phyloP scores from a whole-genome alignment of 495 filamentous ascomycete genomes.

The Bryoglossum gracile region DNA sequence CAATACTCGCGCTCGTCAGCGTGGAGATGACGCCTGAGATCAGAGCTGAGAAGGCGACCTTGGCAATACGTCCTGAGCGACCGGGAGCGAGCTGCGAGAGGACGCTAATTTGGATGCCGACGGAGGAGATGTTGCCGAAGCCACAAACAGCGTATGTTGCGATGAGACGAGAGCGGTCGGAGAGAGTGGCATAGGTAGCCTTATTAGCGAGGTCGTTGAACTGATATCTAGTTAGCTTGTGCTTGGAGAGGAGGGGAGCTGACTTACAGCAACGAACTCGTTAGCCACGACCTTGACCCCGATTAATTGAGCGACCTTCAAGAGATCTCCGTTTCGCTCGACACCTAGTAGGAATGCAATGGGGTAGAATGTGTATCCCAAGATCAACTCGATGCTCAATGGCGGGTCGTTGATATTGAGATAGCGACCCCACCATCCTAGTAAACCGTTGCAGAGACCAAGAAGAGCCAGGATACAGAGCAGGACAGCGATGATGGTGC shows the following conservation, averaged over 20 bases:
- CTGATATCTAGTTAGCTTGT: too few species aligned
- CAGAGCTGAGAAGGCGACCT: constrained; percentile 64
- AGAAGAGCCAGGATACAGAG: constrained; percentile 83
- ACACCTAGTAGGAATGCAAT: constrained; percentile 84
- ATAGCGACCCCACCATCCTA: constrained; percentile 87
- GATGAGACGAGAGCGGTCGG: constrained; percentile 62
- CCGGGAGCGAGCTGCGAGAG: constrained; percentile 70
- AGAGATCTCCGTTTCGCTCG: constrained; percentile 58
- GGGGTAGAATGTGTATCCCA: constrained; percentile 79
- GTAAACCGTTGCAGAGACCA: constrained; percentile 64
- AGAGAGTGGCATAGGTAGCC: constrained; percentile 45
- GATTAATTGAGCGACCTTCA: constrained; percentile 70
- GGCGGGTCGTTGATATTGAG: constrained; percentile 61
- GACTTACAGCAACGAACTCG: constrained; percentile 32
- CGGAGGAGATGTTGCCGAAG: constrained; percentile 73
- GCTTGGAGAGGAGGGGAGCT: not conserved
- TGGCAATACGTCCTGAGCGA: constrained; percentile 65
- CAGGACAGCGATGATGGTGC: constrained; percentile 71
- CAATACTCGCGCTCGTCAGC: constrained; percentile 72
- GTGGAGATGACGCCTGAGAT: constrained; percentile 73
- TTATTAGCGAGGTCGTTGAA: constrained; percentile 43
- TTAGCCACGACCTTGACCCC: constrained; percentile 70
- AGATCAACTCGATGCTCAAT: constrained; percentile 67
- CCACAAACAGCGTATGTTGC: constrained; percentile 68
- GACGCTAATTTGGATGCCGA: constrained; percentile 83